These are phyloP conservation scores for Clonostachys rhizophaga DNA, from an alignment of 2,329 filamentous ascomycete genomes.

Conservation along the genomic window DNA sequence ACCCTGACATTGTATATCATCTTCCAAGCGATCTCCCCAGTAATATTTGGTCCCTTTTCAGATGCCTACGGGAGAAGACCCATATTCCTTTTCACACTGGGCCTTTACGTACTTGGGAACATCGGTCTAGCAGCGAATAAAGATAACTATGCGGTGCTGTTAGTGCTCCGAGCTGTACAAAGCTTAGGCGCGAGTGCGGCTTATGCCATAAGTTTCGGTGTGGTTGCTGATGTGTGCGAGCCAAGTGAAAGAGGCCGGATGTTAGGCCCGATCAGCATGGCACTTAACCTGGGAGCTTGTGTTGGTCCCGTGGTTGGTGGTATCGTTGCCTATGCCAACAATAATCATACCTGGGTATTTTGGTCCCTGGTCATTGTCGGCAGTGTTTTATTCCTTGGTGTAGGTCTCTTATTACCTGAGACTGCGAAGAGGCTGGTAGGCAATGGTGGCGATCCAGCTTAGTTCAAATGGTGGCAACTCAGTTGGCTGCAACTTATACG, in stretches of 20 bases:
- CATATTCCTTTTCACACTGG: background rate
- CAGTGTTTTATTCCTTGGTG: background rate
- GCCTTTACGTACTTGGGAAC: background rate
- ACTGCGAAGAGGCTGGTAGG: background rate
- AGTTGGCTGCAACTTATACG: too few relatives aligned
- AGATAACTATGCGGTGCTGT: background rate
- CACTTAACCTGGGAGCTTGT: background rate
- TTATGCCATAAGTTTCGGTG: background rate
- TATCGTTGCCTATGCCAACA: background rate
- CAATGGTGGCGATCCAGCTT: background rate
- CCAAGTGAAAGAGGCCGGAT: background rate
- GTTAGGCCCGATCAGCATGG: slow-evolving; percentile 1
- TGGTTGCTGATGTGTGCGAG: slow-evolving; percentile 1
- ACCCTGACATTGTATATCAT: slow-evolving; percentile 2
- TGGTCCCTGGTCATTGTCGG: background rate
- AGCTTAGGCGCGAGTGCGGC: background rate
- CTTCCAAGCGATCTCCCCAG: slow-evolving; percentile 1
- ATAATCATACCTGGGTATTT: slow-evolving; percentile 1
- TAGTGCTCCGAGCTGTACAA: slow-evolving; percentile 1
- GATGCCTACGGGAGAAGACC: slow-evolving; percentile 1
- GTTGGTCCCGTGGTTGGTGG: slow-evolving; percentile 1
- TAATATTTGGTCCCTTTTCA: background rate
- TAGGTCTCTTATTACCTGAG: background rate
- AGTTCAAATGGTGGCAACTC: too few relatives aligned
- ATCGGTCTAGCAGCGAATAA: slow-evolving; percentile 2